Conservation (phyloP, 495 filamentous ascomycete species). For the Aspergillus ostianus region DNA sequence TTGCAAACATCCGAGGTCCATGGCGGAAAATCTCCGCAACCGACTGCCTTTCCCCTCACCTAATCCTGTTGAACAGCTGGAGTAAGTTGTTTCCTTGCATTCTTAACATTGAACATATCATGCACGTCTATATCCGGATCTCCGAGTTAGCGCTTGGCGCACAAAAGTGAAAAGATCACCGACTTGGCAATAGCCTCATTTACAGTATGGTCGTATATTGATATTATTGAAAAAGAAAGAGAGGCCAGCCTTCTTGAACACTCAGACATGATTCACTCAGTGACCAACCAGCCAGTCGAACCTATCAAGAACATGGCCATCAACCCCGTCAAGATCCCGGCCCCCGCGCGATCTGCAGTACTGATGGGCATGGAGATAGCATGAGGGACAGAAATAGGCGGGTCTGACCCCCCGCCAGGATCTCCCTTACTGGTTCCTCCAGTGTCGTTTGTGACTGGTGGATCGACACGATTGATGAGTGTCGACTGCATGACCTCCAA, state of each 20-base stretch:
- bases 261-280: constrained; percentile 23
- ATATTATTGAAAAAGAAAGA: not conserved
- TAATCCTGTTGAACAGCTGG: not conserved
- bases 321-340: constrained; percentile 34
- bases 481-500: constrained; percentile 66
- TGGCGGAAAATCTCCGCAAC: not conserved
- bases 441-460: constrained; percentile 60
- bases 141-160: not conserved
- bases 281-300: constrained; percentile 32
- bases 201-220: not conserved
- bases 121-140: not conserved
- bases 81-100: not conserved
- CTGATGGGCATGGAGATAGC: constrained; percentile 22
- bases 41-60: not conserved
- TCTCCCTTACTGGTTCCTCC: constrained; percentile 78
- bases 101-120: not conserved
- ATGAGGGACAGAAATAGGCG: constrained; percentile 12
- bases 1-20: not conserved
- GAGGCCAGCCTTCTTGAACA: not conserved
- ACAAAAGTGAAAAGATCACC: not conserved
- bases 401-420: constrained; percentile 56
- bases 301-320: constrained; percentile 29
- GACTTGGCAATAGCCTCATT: not conserved
- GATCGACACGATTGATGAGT: constrained; percentile 42
- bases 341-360: constrained; percentile 32